phyloP scores from a whole-genome alignment of 1,139 yeast genomes.

The Pichia cactophila region DNA sequence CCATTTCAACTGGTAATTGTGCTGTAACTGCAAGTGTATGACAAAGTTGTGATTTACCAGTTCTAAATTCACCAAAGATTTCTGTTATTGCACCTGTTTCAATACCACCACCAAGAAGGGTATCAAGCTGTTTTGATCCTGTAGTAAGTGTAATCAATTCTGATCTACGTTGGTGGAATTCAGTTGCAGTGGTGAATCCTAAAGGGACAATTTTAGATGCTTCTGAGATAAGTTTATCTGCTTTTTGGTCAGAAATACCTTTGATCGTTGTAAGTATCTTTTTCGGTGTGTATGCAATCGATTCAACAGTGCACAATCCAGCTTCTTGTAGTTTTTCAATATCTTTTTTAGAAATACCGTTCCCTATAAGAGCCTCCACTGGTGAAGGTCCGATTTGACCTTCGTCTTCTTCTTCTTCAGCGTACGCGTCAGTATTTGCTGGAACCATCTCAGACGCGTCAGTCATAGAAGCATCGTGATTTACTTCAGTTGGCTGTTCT shows the following conservation, averaged over 20 bases:
- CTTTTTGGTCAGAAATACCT: constrained; percentile 94
- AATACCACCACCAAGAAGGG: constrained; percentile 91
- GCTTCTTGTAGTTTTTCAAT: constrained; percentile 72
- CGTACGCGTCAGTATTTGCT: constrained; percentile 4
- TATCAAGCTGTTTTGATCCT: constrained; percentile 90
- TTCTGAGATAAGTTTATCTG: constrained; percentile 73
- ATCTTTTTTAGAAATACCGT: constrained; percentile 79
- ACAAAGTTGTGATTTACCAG: constrained; percentile 95
- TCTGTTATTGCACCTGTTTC: constrained; percentile 98
- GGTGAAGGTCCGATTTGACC: constrained; percentile 40
- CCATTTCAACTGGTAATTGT: constrained; percentile 93
- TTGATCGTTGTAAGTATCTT: constrained; percentile 69
- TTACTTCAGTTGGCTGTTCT: not conserved
- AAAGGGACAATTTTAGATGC: constrained; percentile 86
- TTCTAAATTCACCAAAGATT: constrained; percentile 93
- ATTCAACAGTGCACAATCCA: constrained; percentile 84
- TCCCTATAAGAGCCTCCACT: constrained; percentile 48
- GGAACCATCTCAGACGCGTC: constrained; percentile 11
- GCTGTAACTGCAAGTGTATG: constrained; percentile 96
- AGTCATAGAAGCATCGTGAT: constrained; percentile 5
- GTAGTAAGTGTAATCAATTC: constrained; percentile 90
- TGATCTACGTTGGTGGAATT: constrained; percentile 82
- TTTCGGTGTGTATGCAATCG: constrained; percentile 82
- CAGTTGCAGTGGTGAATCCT: constrained; percentile 97
- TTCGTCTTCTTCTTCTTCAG: constrained; percentile 27